These are phyloP conservation scores for Elsinoe arachidis DNA, from an alignment of 2,329 filamentous ascomycete species.

Conservation along the genomic window DNA sequence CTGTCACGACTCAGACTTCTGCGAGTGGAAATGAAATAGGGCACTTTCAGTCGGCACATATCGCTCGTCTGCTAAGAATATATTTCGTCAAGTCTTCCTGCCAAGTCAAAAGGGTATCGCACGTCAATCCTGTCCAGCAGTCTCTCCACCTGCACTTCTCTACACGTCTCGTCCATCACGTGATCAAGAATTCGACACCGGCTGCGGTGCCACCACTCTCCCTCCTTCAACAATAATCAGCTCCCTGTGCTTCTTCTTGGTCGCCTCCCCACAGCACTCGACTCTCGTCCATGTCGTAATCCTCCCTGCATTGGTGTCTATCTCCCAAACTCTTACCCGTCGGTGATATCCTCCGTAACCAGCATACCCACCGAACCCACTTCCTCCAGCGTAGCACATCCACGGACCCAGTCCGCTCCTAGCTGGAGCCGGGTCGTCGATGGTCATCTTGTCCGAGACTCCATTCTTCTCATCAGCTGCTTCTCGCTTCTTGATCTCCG, in stretches of 20 bases:
- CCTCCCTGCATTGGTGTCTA: conserved; percentile 82
- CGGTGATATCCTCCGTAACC: conserved; percentile 82
- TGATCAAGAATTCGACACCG: background rate
- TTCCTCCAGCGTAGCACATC: conserved; percentile 96
- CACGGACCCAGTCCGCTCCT: conserved; percentile 47
- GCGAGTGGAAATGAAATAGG: background rate
- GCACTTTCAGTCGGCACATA: background rate
- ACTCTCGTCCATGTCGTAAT: conserved; percentile 89
- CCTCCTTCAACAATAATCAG: conserved; percentile 54
- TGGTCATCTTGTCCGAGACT: conserved; percentile 18
- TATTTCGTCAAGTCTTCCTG: background rate
- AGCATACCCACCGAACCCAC: conserved; percentile 89
- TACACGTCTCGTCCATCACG: background rate
- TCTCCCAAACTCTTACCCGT: conserved; percentile 78
- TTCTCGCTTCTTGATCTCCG: conserved; percentile 8
- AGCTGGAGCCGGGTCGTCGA: conserved; percentile 33
- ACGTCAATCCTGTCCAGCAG: conserved; percentile 6
- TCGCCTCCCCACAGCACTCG: conserved; percentile 50
- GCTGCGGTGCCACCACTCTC: conserved; percentile 34
- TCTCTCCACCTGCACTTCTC: background rate
- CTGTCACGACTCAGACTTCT: background rate
- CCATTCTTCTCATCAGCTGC: background rate
- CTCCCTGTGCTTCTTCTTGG: conserved; percentile 47
- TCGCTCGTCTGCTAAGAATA: background rate
- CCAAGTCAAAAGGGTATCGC: conserved; percentile 6